phyloP scores from a whole-genome alignment of 176 grass and related monocot species.

The Zea luxurians region DNA sequence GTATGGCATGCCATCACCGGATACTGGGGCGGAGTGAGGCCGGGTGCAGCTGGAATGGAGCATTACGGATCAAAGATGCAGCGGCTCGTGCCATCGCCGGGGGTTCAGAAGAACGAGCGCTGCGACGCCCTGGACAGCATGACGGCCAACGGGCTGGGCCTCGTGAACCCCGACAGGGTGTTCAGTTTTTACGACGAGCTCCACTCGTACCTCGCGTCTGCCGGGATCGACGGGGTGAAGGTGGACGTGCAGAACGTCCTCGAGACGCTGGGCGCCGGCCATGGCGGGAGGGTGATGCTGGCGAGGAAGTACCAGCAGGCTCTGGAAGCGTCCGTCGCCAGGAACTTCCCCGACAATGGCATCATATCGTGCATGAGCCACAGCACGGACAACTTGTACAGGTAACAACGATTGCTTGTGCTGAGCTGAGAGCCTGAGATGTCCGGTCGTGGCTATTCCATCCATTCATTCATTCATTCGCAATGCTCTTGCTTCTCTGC shows the following conservation, averaged over 20 bases:
- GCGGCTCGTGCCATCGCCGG: conserved; percentile 58
- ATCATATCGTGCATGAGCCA: conserved; percentile 97
- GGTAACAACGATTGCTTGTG: conserved; percentile 27
- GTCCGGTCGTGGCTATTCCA: no score
- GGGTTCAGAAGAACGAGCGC: conserved; percentile 59
- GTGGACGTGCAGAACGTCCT: conserved; percentile 91
- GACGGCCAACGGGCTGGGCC: conserved; percentile 63
- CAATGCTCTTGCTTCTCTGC: neutral
- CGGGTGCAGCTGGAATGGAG: conserved; percentile 52
- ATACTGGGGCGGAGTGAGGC: conserved; percentile 86
- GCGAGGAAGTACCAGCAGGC: conserved; percentile 85
- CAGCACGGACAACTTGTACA: conserved; percentile 80
- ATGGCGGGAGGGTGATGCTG: conserved; percentile 71
- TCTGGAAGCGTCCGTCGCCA: conserved; percentile 66
- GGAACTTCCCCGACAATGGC: conserved; percentile 72
- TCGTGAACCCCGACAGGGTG: conserved; percentile 73
- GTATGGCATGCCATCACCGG: conserved; percentile 86
- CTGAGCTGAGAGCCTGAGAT: neutral
- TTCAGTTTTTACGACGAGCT: conserved; percentile 80
- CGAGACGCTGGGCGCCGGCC: conserved; percentile 69
- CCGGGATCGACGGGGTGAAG: conserved; percentile 81
- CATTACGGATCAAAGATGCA: conserved; percentile 73
- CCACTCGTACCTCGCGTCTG: conserved; percentile 69
- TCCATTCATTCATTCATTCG: no score
- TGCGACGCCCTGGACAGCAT: conserved; percentile 60